phyloP scores from a whole-genome alignment of 2,329 filamentous ascomycete species.

The Cytospora piceae region DNA sequence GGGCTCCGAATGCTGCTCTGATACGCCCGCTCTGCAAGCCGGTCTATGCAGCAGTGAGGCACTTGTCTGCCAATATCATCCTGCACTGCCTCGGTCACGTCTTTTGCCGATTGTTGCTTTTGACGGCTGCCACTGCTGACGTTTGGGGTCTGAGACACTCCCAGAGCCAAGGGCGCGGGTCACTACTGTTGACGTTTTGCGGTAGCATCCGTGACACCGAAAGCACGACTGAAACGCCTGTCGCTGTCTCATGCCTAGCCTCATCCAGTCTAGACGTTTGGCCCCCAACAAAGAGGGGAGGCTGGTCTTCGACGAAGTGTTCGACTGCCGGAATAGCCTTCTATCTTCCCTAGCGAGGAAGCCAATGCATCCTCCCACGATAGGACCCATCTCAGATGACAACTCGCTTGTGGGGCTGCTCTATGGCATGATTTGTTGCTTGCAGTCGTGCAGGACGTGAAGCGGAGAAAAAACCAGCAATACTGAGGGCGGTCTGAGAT shows the following conservation, averaged over 20 bases:
- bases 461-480: conserved; percentile 11
- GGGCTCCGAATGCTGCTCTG: conserved; percentile 8
- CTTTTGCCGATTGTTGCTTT: conserved; percentile 6
- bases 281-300: conserved; percentile 12
- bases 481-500: conserved; percentile 20
- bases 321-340: conserved; percentile 17
- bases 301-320: conserved; percentile 19
- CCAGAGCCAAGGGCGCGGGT: conserved; percentile 19
- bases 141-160: conserved; percentile 17
- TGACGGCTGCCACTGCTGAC: conserved; percentile 1
- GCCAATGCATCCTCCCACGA: conserved; percentile 21
- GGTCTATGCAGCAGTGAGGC: conserved; percentile 11
- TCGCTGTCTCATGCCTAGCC: conserved; percentile 16
- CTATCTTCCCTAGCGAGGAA: conserved; percentile 18
- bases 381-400: conserved; percentile 4
- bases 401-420: conserved; percentile 17
- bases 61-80: conserved; percentile 6
- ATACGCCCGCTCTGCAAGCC: conserved; percentile 1
- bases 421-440: conserved; percentile 19
- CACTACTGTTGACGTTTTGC: conserved; percentile 15
- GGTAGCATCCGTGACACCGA: conserved; percentile 25
- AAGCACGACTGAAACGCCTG: conserved; percentile 10
- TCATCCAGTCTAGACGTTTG: conserved; percentile 13
- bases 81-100: conserved; percentile 2
- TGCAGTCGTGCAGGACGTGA: conserved; percentile 15